A percentile compares a stretch with the other conserved stretches of the same genome.
Conservation (phyloP, 164 flowering plant species). For the Magnolia sinica region DNA sequence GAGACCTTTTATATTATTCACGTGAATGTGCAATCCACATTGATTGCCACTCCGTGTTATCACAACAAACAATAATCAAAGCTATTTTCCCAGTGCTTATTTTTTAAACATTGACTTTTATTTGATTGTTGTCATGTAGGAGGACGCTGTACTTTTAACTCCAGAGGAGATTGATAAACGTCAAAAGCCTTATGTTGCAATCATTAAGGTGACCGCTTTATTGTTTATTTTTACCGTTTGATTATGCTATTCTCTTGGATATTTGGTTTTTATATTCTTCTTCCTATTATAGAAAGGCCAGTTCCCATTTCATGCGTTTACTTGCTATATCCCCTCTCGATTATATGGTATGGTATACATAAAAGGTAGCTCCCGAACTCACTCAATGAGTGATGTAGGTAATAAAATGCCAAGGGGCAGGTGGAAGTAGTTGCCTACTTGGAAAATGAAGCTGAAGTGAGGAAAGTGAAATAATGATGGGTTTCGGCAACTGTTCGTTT, state of each 20-base stretch:
- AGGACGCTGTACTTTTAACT: slow-evolving; percentile 78
- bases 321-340: too few species aligned
- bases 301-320: too few species aligned
- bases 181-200: slow-evolving; percentile 95
- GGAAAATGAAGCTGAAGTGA: too few species aligned
- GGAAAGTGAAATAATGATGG: too few species aligned
- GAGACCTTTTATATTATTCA: neutral
- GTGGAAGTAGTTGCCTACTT: too few species aligned
- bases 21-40: neutral
- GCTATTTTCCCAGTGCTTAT: neutral
- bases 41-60: neutral
- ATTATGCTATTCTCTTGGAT: too few species aligned
- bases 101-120: neutral
- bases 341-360: too few species aligned
- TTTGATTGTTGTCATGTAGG: slow-evolving; percentile 40
- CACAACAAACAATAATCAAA: neutral
- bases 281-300: neutral
- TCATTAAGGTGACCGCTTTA: slow-evolving; percentile 59
- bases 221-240: neutral
- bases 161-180: slow-evolving; percentile 49
- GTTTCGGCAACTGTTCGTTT: too few species aligned
- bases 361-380: too few species aligned
- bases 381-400: too few species aligned
- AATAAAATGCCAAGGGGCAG: too few species aligned
- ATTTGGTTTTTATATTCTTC: neutral